Conservation (phyloP, 345 rosid genomes). For the Populus pruinosa region DNA sequence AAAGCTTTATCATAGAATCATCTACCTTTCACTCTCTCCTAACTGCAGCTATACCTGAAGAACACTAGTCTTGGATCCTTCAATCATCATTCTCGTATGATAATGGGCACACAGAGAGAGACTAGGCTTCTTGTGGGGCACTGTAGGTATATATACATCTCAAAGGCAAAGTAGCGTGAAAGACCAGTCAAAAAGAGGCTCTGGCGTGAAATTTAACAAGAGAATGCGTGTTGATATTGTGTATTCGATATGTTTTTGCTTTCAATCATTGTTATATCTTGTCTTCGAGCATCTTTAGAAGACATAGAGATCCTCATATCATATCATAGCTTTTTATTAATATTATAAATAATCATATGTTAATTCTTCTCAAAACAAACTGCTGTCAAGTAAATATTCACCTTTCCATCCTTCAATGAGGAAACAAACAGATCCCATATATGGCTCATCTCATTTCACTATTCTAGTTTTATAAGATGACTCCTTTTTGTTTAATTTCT, state of each 20-base stretch:
- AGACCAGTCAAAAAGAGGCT: slow-evolving; percentile 49
- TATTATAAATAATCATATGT: too few species aligned
- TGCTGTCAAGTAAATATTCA: too few species aligned
- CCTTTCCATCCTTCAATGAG: too few species aligned
- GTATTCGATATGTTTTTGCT: slow-evolving; percentile 26
- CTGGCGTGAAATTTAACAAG: slow-evolving; percentile 25
- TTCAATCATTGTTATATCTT: slow-evolving; percentile 28
- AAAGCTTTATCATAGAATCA: slow-evolving; percentile 3
- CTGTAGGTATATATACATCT: not conserved
- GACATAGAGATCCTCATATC: not conserved
- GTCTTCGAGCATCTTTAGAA: slow-evolving; percentile 14
- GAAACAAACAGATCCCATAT: too few species aligned
- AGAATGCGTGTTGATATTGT: slow-evolving; percentile 12
- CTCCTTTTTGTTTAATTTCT: too few species aligned
- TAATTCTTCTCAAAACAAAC: too few species aligned
- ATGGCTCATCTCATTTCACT: too few species aligned
- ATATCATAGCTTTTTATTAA: not conserved
- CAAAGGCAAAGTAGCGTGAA: slow-evolving; percentile 6
- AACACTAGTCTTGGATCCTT: slow-evolving; percentile 37
- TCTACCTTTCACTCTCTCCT: slow-evolving; percentile 14
- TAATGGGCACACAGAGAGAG: not conserved
- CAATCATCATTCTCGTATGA: slow-evolving; percentile 22
- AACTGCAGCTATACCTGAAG: slow-evolving; percentile 6
- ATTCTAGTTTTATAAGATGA: too few species aligned
- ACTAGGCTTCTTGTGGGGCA: not conserved